Conservation (phyloP, 1,284 basidiomycete genomes). For the Rhizopogon parksii region DNA sequence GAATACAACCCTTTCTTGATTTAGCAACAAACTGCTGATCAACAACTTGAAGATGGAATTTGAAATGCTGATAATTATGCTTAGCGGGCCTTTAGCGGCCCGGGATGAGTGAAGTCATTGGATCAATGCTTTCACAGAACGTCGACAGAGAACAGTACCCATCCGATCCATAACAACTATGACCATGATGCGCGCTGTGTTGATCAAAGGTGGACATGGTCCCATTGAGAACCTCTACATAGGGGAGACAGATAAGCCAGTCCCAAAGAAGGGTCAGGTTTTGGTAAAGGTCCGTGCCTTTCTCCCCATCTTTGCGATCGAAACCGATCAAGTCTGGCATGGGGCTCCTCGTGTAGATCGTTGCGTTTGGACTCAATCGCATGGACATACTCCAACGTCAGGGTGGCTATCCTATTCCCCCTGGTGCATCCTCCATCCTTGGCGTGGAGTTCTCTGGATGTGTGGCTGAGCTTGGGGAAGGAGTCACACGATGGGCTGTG, state of each 20-base stretch:
- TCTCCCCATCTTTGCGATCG: neutral
- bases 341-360: slow-evolving; percentile 39
- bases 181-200: slow-evolving; percentile 71
- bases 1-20: neutral
- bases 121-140: neutral
- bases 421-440: slow-evolving; percentile 71
- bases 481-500: slow-evolving; percentile 52
- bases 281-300: slow-evolving; percentile 59
- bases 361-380: slow-evolving; percentile 81
- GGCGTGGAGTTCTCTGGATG: slow-evolving; percentile 90
- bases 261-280: slow-evolving; percentile 52
- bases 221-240: slow-evolving; percentile 76
- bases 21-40: too few relatives aligned
- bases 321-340: slow-evolving; percentile 1
- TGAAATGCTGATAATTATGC: neutral
- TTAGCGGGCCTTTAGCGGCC: too few relatives aligned
- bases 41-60: neutral
- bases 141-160: neutral
- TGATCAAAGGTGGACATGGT: slow-evolving; percentile 77
- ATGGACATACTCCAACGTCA: slow-evolving; percentile 81
- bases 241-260: slow-evolving; percentile 64
- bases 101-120: too few relatives aligned
- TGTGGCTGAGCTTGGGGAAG: slow-evolving; percentile 54
- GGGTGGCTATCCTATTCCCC: slow-evolving; percentile 74
- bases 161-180: slow-evolving; percentile 2